Base-by-base conservation (phyloP, 2,329 filamentous ascomycete genomes). In the Capronia coronata region DNA sequence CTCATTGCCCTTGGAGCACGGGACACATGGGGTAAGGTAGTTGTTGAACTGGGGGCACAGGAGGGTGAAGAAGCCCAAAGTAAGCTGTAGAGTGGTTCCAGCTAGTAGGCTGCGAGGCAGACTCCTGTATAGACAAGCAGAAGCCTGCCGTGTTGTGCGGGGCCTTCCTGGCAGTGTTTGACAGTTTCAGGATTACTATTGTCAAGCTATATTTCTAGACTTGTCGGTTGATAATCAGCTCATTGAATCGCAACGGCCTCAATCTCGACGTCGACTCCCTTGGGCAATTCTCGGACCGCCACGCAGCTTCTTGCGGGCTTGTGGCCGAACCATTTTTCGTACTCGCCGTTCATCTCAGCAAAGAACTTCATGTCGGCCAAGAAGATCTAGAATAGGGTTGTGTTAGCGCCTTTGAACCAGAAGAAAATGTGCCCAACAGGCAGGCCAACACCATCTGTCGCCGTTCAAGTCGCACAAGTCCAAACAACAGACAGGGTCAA, bases 21-120 rank as follows among this genome's bases (percentile, higher is more conserved):
- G 52, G 86, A 85, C 43, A 95, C 89, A 1, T 97, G 91, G 91
- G 91, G 91, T 0, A 97, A 97, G 75, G 91, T 97, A 0, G 87
- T 96, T 1, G 83, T 96, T 16, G 87, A 87, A 69, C 75, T 97
- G 35, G 82, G 84, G 1, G 86, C 89, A 60, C 75, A 80, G 2
- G 84, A 88, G 63, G 74, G 78, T 38, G 76, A 73, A 5, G 72
- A 75, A 55, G 46, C 49, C 9, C 51, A 35, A 61, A 69, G 67
- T 56, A 65, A 66, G 59, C 56, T 71, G 43, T 71, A 37, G 34
- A 19, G 25, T n/a, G n/a, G n/a, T n/a, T n/a, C n/a, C n/a, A n/a
- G n/a, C n/a, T n/a, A n/a, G n/a, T n/a, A n/a, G n/a, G n/a, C n/a
- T n/a, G n/a, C n/a, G n/a, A n/a, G n/a, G n/a, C n/a, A n/a, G n/a